Base-by-base conservation (phyloP, 805 yeast species). In the Torulaspora microellipsoides region DNA sequence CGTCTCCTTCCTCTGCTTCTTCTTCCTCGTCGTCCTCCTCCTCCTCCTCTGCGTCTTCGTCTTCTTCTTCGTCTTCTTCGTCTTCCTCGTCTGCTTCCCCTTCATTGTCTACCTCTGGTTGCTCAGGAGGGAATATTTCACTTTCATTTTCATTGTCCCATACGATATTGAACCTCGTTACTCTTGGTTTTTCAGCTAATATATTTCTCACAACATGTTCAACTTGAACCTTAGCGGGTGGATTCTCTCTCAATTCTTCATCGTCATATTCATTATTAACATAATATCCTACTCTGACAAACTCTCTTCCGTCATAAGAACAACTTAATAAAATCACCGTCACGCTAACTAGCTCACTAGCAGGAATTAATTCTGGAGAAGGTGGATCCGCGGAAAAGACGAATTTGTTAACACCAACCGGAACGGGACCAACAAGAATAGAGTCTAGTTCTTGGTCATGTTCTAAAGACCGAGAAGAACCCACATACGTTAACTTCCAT, bases 361-460 rank as follows among this genome's bases (percentile, higher is more conserved):
- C 96, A 0, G 99, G 99, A 52, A 93, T 93, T 53, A 90, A 67
- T 54, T 91, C 98, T 0, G 97, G 95, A 1, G 91, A 81, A 1
- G 99, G 99, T 0, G 99, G 95, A 58, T 95, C 98, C 0, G 98
- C 97, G 14, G 86, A 80, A 64, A 93, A 85, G 9, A 90, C 75
- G 58, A 93, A 93, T 65, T 91, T 89, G 62, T 93, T 93, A 32
- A 91, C 81, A 1, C 99, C 99, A 1, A 93, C 95, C 0, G 99
- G 99, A 2, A 93, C 95, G 0, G 99, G 99, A 0, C 99, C 99
- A 3, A 93, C 99, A n/a, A 93, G 69, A 31, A 93, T 81, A 1
- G 97, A 89, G 60, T 93, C 99, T 43, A 93, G 71, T 62, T 90
- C 97, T 66, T 93, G 99, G 64, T 93, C 99, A 56, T 93, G 97